These are phyloP conservation scores for Nigrospora sphaerica DNA, from an alignment of 2,329 filamentous ascomycete species.

Conservation along the genomic window DNA sequence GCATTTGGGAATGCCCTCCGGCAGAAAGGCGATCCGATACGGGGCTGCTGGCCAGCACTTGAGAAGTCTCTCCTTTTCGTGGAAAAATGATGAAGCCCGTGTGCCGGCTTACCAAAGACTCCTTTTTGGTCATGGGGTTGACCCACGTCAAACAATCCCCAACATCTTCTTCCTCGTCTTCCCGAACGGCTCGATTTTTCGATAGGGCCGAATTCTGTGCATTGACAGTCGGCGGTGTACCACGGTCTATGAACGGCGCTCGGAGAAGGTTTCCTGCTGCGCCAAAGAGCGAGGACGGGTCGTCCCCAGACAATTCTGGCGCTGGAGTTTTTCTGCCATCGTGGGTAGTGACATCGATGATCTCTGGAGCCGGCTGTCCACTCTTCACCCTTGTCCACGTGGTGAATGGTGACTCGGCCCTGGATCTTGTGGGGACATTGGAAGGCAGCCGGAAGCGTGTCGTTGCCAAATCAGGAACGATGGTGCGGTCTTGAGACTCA, in stretches of 20 bases:
- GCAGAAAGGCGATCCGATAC: no score
- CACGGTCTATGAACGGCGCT: constrained; percentile 34
- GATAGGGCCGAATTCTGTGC: neutral
- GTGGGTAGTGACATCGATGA: no score
- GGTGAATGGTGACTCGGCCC: constrained; percentile 24
- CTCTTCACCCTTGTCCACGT: constrained; percentile 28
- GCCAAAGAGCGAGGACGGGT: constrained; percentile 25
- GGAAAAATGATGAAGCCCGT: constrained; percentile 39
- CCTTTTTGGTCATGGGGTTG: constrained; percentile 51
- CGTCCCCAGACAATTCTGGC: neutral
- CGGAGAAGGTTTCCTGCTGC: constrained; percentile 33
- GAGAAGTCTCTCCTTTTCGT: no score
- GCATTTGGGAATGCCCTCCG: no score
- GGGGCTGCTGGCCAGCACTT: no score
- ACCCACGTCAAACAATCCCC: constrained; percentile 42
- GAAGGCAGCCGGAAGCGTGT: constrained; percentile 24
- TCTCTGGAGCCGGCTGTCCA: constrained; percentile 10
- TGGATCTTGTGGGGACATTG: constrained; percentile 6
- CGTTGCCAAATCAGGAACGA: constrained; percentile 16
- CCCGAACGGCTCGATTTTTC: neutral
- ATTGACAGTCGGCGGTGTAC: neutral
- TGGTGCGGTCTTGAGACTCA: neutral
- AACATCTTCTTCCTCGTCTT: neutral
- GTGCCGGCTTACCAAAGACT: constrained; percentile 42
- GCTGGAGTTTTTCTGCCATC: neutral